These are phyloP conservation scores for Phaeosphaeriaceae sp. DNA, from an alignment of 2,329 filamentous ascomycete species.

Conservation along the genomic window DNA sequence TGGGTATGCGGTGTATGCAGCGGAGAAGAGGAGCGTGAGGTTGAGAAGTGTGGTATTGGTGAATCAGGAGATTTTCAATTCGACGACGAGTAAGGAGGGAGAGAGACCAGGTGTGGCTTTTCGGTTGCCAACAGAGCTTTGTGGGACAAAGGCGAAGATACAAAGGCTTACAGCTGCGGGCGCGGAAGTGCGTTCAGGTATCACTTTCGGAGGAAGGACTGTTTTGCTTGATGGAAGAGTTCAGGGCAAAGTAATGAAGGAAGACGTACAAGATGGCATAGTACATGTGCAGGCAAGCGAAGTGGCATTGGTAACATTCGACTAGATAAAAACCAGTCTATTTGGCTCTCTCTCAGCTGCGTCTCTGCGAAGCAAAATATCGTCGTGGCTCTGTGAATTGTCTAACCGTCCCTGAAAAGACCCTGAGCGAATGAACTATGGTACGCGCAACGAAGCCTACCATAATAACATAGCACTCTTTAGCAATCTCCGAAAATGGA, in stretches of 20 bases:
- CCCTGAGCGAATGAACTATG: background rate
- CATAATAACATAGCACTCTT: background rate
- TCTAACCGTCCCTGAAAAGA: background rate
- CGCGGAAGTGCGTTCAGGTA: conserved; percentile 14
- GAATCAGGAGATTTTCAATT: conserved; percentile 24
- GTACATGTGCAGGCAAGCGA: conserved; percentile 20
- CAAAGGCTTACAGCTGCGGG: conserved; percentile 18
- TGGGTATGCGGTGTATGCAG: conserved; percentile 20
- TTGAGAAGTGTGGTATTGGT: conserved; percentile 21
- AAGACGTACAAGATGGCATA: conserved; percentile 6
- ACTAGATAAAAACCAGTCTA: background rate
- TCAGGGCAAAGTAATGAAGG: conserved; percentile 7
- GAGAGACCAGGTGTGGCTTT: conserved; percentile 13
- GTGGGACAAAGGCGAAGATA: conserved; percentile 5
- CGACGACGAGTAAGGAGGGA: conserved; percentile 8
- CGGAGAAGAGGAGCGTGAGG: conserved; percentile 1
- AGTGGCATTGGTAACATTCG: conserved; percentile 9
- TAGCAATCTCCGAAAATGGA: background rate
- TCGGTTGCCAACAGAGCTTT: conserved; percentile 8
- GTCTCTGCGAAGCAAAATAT: background rate
- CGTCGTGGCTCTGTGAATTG: too few relatives aligned
- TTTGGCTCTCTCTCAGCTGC: background rate
- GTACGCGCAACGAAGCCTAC: background rate
- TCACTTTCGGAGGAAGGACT: conserved; percentile 15
- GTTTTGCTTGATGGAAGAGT: conserved; percentile 17